Evolutionary conservation across 352 stramenopile species (phyloP), one percentile per base, ranked within the genome.

Genomic region (Phytophthora fragariaefolia): DNA sequence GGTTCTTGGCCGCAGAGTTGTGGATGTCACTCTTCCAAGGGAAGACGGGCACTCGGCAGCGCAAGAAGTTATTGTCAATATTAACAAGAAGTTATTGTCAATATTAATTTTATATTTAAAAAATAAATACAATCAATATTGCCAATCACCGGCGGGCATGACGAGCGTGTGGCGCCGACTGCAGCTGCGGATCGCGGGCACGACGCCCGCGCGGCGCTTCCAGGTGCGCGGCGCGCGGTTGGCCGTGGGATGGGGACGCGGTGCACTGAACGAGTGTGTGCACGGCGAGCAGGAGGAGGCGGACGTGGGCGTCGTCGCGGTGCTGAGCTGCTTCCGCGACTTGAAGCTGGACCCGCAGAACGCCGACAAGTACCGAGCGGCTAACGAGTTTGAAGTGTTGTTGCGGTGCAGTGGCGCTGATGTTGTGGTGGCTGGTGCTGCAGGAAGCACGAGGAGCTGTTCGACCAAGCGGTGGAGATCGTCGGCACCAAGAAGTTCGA

Each of bases 401-500:
- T 34, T 62, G 58, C n/a, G n/a, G 47, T 52, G 10, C 8, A n/a
- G 47, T 6, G 28, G 8, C 4, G 18, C 7, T 27, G 47, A 22
- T 48, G 3, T n/a, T 50, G n/a, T 15, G 17, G 42, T 53, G 45
- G 18, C 20, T 49, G 45, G 49, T 32, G 45, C 13, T 54, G 43
- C 54, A 96, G 85, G 63, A 75, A 92, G 6, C 81, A 87, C 34
- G 79, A 72, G 28, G 78, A 92, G 32, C 64, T 96, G 28, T 96
- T 96, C 56, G 70, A 93, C 40, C 66, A 91, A 63, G 87, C 87
- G 4, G 85, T 96, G 30, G 77, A 75, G 36, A 67, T 75, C 27
- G 78, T 96, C 67, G 76, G 90, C 34, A 80, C 78, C 57, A 90
- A 90, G 51, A 90, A 92, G 43, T 94, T 93, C 53, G 85, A 93